These are phyloP conservation scores for Termitomyces bulborhizus DNA, from an alignment of 768 basidiomycete species.

Conservation along the genomic window DNA sequence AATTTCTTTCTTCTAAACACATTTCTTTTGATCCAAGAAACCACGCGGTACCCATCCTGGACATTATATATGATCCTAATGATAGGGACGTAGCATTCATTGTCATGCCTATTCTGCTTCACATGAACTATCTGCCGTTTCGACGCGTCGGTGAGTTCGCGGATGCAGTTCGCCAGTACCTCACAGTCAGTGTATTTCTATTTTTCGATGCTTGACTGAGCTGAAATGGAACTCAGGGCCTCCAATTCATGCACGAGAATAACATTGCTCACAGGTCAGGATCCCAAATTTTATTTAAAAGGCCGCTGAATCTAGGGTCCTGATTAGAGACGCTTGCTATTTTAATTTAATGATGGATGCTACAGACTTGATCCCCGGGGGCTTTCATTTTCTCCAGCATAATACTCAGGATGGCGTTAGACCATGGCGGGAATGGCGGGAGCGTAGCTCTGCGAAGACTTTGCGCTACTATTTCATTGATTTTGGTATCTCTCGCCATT, in stretches of 20 bases:
- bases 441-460: slow-evolving; percentile 21
- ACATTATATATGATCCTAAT: background rate
- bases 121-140: slow-evolving; percentile 6
- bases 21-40: slow-evolving; percentile 6
- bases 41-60: slow-evolving; percentile 5
- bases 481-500: slow-evolving; percentile 27
- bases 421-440: slow-evolving; percentile 11
- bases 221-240: slow-evolving; percentile 9
- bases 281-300: background rate
- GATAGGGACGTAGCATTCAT: slow-evolving; percentile 3
- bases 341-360: slow-evolving; percentile 33
- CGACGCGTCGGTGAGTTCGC: slow-evolving; percentile 9
- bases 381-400: slow-evolving; percentile 17
- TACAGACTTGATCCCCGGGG: slow-evolving; percentile 16
- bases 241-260: slow-evolving; percentile 18
- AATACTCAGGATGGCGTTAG: slow-evolving; percentile 12
- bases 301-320: background rate
- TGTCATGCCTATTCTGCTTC: slow-evolving; percentile 10
- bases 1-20: background rate
- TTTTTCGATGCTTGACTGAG: background rate
- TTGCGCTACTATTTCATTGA: slow-evolving; percentile 32
- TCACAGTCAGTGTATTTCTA: background rate
- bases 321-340: slow-evolving; percentile 6
- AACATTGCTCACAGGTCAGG: slow-evolving; percentile 17
- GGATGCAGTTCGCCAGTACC: slow-evolving; percentile 4